Base-by-base conservation (phyloP, 2,329 filamentous ascomycete genomes). In the Coniochaeta sp. region DNA sequence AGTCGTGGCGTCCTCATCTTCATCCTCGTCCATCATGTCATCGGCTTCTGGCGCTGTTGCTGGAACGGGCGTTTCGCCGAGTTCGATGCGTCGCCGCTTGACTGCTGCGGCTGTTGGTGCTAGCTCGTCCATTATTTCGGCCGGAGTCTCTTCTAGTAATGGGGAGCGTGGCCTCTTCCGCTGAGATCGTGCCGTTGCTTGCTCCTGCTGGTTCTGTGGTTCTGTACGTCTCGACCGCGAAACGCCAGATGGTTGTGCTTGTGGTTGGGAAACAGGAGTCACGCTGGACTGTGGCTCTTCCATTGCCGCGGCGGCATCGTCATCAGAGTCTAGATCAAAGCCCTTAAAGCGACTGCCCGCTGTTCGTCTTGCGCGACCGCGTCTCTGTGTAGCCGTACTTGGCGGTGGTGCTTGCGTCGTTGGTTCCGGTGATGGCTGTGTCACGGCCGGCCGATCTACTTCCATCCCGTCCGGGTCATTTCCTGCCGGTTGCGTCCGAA, bases 61-160 rank as follows among this genome's bases (percentile, higher is more conserved):
- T 33, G 74, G 70, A 8, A 76, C 66, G 2, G 80, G 77, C 34
- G 81, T 76, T 64, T 81, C 74, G 52, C 82, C 81, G 58, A 81
- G 80, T 62, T 84, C 87, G 22, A 90, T 79, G 28, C 88, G 86
- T 24, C 89, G 87, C n/a, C 87, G 85, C 71, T 96, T 98, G 69
- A 92, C 84, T 6, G 86, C 86, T 31, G 89, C 86, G 3, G 90
- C 87, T 1, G 88, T 90, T 0, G 92, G 90, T 1, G 93, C 86
- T 60, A 96, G 82, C 24, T 82, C 80, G 16, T 91, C 86, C 71
- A 93, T 84, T 9, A 89, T 73, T 52, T 89, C 83, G 59, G 63
- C 63, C 8, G 84, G 75, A 58, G 72, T 69, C 14, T 79, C 64
- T 11, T 71, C 73, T 0, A 71, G 72, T 0, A 76, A 64, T 5